Percentiles rank a stretch among this genome's conserved stretches.
Evolutionary conservation across 169 alveolate species (phyloP).

Genomic region (Plasmodium inui): DNA sequence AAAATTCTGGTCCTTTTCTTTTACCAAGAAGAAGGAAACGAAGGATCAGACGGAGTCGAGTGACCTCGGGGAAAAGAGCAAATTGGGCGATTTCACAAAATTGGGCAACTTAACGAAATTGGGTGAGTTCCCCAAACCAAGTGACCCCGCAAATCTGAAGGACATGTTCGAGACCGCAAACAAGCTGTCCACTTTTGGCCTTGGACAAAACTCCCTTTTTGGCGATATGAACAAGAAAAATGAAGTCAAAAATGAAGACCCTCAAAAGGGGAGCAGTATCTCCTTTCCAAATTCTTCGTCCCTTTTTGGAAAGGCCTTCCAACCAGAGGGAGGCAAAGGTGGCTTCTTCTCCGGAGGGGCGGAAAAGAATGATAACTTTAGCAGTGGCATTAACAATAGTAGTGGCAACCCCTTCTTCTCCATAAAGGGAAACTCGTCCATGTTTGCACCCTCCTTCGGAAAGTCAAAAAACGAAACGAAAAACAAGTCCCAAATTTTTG

Average conservation of each 20-base stretch:
- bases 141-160: background rate
- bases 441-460: conserved; percentile 4
- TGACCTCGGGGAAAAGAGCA: conserved; percentile 1
- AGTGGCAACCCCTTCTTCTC: background rate
- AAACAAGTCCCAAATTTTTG: background rate
- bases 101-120: background rate
- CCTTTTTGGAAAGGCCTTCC: conserved; percentile 29
- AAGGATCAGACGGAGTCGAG: conserved; percentile 8
- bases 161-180: background rate
- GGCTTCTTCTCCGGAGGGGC: conserved; percentile 12
- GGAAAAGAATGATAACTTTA: background rate
- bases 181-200: background rate
- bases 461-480: conserved; percentile 12
- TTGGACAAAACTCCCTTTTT: conserved; percentile 2
- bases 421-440: background rate
- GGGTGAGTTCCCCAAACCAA: background rate
- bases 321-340: conserved; percentile 6
- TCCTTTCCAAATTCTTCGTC: background rate
- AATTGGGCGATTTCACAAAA: background rate
- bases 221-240: conserved; percentile 3
- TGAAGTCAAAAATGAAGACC: conserved; percentile 53
- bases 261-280: background rate
- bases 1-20: conserved; percentile 44
- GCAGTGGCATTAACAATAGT: background rate
- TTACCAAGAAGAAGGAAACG: conserved; percentile 40